These are phyloP conservation scores for Teratosphaeria epicoccoides DNA, from an alignment of 2,329 filamentous ascomycete genomes.

Conservation along the genomic window DNA sequence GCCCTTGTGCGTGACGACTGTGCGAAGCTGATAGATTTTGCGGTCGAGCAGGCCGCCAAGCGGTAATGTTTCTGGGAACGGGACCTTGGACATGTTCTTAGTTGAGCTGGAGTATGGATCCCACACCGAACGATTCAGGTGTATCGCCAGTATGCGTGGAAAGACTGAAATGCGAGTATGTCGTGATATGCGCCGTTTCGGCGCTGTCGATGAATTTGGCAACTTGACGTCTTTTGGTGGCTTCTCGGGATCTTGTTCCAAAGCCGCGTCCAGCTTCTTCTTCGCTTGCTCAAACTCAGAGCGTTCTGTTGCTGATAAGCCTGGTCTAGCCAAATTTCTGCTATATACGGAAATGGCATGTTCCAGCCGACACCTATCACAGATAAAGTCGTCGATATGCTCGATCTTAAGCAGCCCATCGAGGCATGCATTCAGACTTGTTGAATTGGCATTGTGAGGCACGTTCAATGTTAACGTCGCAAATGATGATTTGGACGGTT, in stretches of 20 bases:
- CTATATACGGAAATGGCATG: slow-evolving; percentile 61
- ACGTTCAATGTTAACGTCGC: slow-evolving; percentile 88
- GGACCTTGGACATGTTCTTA: slow-evolving; percentile 90
- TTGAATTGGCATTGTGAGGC: slow-evolving; percentile 60
- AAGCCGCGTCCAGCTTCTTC: slow-evolving; percentile 53
- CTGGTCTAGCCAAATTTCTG: slow-evolving; percentile 47
- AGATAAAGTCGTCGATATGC: slow-evolving; percentile 93
- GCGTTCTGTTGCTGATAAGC: slow-evolving; percentile 36
- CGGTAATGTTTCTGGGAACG: slow-evolving; percentile 77
- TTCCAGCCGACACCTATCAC: slow-evolving; percentile 80
- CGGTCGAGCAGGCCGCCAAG: slow-evolving; percentile 69
- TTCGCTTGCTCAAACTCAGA: slow-evolving; percentile 46
- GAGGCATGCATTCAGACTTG: slow-evolving; percentile 77
- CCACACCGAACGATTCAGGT: slow-evolving; percentile 88
- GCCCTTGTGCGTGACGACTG: slow-evolving; percentile 86
- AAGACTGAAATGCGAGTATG: slow-evolving; percentile 80
- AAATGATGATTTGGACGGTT: slow-evolving; percentile 71
- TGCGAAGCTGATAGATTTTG: slow-evolving; percentile 72
- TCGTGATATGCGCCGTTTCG: slow-evolving; percentile 73
- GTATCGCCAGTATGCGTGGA: slow-evolving; percentile 81
- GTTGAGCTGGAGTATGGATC: slow-evolving; percentile 60
- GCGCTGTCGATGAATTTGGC: slow-evolving; percentile 63
- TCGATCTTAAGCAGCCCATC: slow-evolving; percentile 92
- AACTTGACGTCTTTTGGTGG: slow-evolving; percentile 61
- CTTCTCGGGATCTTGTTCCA: slow-evolving; percentile 72